Evolutionary conservation across 2,329 filamentous ascomycete species (phyloP), one percentile per base, ranked within the genome.

Genomic region (Trichophyton schoenleinii): DNA sequence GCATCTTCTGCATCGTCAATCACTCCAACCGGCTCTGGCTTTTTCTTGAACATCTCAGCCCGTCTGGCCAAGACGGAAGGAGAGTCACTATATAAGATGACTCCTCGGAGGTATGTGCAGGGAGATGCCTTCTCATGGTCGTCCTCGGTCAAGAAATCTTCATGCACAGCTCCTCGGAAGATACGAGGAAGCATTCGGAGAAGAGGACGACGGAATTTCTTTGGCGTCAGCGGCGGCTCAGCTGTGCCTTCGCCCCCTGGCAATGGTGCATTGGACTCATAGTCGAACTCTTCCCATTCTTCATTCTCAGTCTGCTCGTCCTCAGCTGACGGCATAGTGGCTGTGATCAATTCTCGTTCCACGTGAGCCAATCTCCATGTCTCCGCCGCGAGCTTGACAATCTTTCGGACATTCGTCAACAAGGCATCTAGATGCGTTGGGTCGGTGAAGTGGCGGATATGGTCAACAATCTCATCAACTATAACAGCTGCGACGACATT

Each of bases 301-400:
- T 74, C 71, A 36, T 75, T 74, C 2, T 67, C 64, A 13, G 69
- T 66, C n/a, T 64, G 67, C 44, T 72, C 70, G 1, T 73, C 68
- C 28, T 74, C 70, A 0, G 72, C 70, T 0, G 71, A 70, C 2
- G 79, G 79, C 72, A 83, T 79, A 1, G 71, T 74, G 2, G 81
- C 81, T 9, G 76, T 72, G 57, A 83, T 80, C 65, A 81, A 75
- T 66, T 82, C 80, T 18, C 80, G 75, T 67, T 83, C 81, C 36
- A 83, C 77, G 8, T 81, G 77, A 3, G 80, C 81, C 66, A 81
- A 80, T 20, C 81, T 74, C 81, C 81, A 83, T 6, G 80, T 82
- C 68, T 83, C 80, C 1, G 81, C 80, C 1, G 81, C 81, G 20
- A 81, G 73, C 66, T 83, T 83, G 57, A 83, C 80, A 52, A 83